Percentiles rank a stretch among this genome's conserved stretches.
phyloP scores from a whole-genome alignment of 495 filamentous ascomycete species.

The Astrothelium macrocarpum region DNA sequence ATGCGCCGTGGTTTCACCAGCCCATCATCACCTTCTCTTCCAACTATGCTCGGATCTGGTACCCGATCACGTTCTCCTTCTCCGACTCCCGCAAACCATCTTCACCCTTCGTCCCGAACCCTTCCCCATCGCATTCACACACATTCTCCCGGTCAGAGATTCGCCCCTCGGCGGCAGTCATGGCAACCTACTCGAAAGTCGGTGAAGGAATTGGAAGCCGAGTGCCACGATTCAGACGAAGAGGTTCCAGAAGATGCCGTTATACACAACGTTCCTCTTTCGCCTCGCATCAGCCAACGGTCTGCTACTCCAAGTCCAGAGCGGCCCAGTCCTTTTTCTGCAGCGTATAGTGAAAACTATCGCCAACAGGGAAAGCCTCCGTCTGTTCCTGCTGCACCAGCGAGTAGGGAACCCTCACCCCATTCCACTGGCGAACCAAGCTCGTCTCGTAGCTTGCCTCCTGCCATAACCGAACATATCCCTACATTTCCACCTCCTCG shows the following conservation, averaged over 20 bases:
- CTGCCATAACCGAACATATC: constrained; percentile 16
- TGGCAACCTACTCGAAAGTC: constrained; percentile 79
- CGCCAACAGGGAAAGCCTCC: not conserved
- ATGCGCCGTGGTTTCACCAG: constrained; percentile 34
- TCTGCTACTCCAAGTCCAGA: constrained; percentile 36
- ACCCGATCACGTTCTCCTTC: constrained; percentile 32
- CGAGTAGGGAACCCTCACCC: not conserved
- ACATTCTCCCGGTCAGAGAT: constrained; percentile 5
- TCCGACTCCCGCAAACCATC: constrained; percentile 17
- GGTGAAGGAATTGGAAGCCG: constrained; percentile 67
- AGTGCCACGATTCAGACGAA: constrained; percentile 83
- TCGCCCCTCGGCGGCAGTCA: constrained; percentile 32
- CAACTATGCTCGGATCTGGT: constrained; percentile 24
- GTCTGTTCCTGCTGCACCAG: not conserved
- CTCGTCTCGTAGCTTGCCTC: not conserved
- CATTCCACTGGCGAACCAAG: not conserved
- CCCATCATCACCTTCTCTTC: constrained; percentile 35
- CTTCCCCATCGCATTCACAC: constrained; percentile 19
- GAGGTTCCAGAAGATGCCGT: constrained; percentile 87
- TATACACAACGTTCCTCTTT: constrained; percentile 91
- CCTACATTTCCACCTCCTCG: constrained; percentile 40
- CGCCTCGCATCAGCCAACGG: constrained; percentile 62
- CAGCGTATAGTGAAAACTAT: not conserved
- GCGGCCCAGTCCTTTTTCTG: constrained; percentile 10
- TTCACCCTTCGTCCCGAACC: constrained; percentile 34